phyloP scores from a whole-genome alignment of 768 basidiomycete species.

The Postia placenta region DNA sequence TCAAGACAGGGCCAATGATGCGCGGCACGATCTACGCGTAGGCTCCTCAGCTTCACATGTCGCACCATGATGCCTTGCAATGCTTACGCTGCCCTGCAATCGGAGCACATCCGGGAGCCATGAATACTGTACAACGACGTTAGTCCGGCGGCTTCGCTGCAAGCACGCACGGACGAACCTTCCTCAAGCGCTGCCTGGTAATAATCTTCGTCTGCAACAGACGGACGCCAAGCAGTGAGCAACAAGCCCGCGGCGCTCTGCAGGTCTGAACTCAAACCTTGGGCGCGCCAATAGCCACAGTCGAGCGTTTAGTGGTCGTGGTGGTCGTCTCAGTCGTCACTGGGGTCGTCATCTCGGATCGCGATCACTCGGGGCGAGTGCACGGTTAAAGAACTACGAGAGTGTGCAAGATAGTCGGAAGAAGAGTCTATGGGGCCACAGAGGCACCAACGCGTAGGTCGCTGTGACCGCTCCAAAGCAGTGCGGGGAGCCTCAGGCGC shows the following conservation, averaged over 20 bases:
- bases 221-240: too few species aligned
- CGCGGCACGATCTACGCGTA: conserved; percentile 55
- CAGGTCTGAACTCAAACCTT: conserved; percentile 2
- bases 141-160: background rate
- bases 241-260: too few species aligned
- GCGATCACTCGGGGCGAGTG: too few species aligned
- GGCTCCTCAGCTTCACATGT: background rate
- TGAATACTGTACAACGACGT: conserved; percentile 51
- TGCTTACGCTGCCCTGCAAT: conserved; percentile 72
- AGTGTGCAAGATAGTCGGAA: too few species aligned
- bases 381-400: too few species aligned
- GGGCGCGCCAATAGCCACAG: background rate
- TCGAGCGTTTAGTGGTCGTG: background rate
- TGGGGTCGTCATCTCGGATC: background rate
- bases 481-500: too few species aligned
- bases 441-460: too few species aligned
- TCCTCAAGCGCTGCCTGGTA: conserved; percentile 20
- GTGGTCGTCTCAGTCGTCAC: background rate
- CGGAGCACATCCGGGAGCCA: conserved; percentile 89
- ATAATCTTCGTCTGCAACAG: conserved; percentile 19
- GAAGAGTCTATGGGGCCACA: too few species aligned
- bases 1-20: conserved; percentile 78
- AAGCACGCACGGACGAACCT: conserved; percentile 13
- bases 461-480: too few species aligned
- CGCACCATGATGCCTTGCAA: conserved; percentile 1